Base-by-base conservation (phyloP, 306 rosid species). In the Hippophae tibetana region DNA sequence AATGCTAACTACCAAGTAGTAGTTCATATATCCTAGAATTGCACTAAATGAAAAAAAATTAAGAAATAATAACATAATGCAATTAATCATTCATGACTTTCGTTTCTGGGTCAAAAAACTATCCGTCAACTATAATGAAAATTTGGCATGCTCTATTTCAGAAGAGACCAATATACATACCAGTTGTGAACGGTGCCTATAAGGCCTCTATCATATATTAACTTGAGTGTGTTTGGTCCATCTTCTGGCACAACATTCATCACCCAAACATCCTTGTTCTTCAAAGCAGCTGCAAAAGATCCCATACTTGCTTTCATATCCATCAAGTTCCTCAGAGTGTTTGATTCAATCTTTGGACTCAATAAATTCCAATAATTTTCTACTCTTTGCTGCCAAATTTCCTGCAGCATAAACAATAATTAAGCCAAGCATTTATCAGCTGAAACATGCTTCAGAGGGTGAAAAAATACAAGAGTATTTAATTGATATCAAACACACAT, bases 251-350 rank as follows among this genome's bases (percentile, higher is more conserved):
- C 93, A 58, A 84, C 97, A 56, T 88, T 92, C 99, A 92, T 88
- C 78, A 86, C 99, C 99, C 99, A 92, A 56, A 88, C 97, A 62
- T 81, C 69, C 76, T 88, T 92, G 65, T 62, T 86, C 70, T 65
- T 85, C 49, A 92, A 77, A 66, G 97, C 94, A 82, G 99, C 95
- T 47, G 77, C 99, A 77, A 86, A 88, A 47, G 97, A 88, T 27
- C 94, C 95, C 96, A 92, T 75, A 69, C 70, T 57, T 62, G 99
- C 85, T 74, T 92, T 88, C 99, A 92, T 88, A 73, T 92, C 99
- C 99, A 92, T 87, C 69, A 92, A 68, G 43, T 92, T 92, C 81
- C 97, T 80, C 61, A 84, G 25, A 3, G 82, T 84, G 76, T 92
- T 79, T 38, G 90, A 53, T 67, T 74, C 56, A 48, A 82, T 47